A percentile compares a stretch with the other conserved stretches of the same genome.
Evolutionary conservation across 208 protist genomes (phyloP).

Genomic region (Acanthamoeba castellanii): DNA sequence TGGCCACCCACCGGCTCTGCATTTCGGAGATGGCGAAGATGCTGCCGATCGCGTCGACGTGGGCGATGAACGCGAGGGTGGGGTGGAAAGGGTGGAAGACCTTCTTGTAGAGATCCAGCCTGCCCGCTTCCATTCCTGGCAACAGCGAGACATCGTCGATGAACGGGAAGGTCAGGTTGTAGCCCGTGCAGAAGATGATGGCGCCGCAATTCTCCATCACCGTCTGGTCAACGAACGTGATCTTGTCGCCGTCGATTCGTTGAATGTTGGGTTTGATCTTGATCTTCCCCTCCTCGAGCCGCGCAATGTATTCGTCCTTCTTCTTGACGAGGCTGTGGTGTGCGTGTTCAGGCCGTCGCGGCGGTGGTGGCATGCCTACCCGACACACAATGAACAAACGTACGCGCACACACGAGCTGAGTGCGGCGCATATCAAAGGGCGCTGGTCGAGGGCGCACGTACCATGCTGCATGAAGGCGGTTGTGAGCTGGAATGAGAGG

Average conservation of each 20-base stretch:
- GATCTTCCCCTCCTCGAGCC: slow-evolving; percentile 12
- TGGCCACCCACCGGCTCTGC: slow-evolving; percentile 9
- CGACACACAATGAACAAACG: too few species aligned
- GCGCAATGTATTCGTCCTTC: background rate
- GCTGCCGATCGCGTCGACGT: slow-evolving; percentile 20
- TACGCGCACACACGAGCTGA: too few species aligned
- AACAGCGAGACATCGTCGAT: background rate
- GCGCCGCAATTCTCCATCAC: background rate
- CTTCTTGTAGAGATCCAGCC: slow-evolving; percentile 46
- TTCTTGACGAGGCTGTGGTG: slow-evolving; percentile 19
- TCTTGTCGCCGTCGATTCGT: background rate
- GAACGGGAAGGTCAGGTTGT: slow-evolving; percentile 4
- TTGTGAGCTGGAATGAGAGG: background rate
- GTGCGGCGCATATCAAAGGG: too few species aligned
- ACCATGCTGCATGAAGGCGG: slow-evolving; percentile 32
- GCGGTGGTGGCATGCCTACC: slow-evolving; percentile 9
- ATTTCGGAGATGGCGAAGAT: slow-evolving; percentile 21
- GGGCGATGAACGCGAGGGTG: slow-evolving; percentile 21
- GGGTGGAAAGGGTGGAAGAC: slow-evolving; percentile 22
- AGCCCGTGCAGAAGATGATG: slow-evolving; percentile 56
- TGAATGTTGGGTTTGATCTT: slow-evolving; percentile 34
- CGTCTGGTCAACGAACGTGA: background rate
- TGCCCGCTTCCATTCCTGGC: background rate
- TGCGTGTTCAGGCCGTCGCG: background rate
- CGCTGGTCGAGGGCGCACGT: background rate